Conservation (phyloP, 768 basidiomycete genomes). For the Cystobasidium tubakii region DNA sequence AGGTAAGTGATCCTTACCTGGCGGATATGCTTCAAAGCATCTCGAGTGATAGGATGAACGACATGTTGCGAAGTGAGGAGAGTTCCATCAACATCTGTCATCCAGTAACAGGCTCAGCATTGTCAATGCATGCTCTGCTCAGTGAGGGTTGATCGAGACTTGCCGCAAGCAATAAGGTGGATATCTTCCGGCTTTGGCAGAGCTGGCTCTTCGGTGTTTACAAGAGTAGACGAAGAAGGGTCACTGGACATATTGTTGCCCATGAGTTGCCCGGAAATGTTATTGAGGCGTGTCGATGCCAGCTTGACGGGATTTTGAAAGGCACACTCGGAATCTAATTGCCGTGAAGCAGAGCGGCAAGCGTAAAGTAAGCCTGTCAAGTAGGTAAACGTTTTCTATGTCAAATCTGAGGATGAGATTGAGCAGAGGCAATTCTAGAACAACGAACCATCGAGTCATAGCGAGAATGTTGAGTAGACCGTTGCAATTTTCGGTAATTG, state of each 20-base stretch:
- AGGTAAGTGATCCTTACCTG: constrained; percentile 21
- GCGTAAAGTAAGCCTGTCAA: too few species aligned
- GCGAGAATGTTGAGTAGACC: too few species aligned
- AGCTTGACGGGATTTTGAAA: neutral
- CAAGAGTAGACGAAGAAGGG: neutral
- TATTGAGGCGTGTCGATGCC: neutral
- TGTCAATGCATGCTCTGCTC: neutral
- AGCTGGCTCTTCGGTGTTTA: neutral
- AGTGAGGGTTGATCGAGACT: neutral
- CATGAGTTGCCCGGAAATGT: constrained; percentile 19
- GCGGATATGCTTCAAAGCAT: constrained; percentile 30
- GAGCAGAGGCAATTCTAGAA: too few species aligned
- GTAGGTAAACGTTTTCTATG: too few species aligned
- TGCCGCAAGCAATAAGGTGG: constrained; percentile 30
- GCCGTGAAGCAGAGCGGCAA: neutral
- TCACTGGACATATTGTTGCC: constrained; percentile 5
- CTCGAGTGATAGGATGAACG: constrained; percentile 16
- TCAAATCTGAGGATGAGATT: too few species aligned
- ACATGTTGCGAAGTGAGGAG: constrained; percentile 27
- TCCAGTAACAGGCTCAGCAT: neutral
- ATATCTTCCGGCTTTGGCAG: constrained; percentile 20
- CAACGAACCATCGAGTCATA: too few species aligned
- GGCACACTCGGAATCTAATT: neutral
- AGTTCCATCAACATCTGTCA: constrained; percentile 31
- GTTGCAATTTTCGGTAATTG: too few species aligned